Evolutionary conservation across 805 yeast species (phyloP).

Genomic region (Yarrowia osloensis): DNA sequence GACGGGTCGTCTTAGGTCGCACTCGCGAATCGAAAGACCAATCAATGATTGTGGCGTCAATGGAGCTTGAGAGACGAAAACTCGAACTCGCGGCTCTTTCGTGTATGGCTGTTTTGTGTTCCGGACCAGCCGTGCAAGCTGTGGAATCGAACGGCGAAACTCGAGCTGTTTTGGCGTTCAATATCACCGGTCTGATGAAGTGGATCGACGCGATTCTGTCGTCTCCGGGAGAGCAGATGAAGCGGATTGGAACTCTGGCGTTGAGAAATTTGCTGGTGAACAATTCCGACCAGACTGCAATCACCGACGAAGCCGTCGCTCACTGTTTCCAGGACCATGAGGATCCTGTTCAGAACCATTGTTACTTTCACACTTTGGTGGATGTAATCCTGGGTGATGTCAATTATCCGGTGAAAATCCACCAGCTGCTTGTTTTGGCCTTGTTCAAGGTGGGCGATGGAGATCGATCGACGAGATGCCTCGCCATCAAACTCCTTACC

Average conservation of each 20-base stretch:
- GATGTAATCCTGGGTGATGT: constrained; percentile 59
- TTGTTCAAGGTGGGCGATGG: constrained; percentile 78
- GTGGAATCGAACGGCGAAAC: constrained; percentile 39
- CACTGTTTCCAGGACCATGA: constrained; percentile 62
- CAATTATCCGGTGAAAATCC: constrained; percentile 54
- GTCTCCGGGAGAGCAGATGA: constrained; percentile 58
- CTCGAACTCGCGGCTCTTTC: constrained; percentile 72
- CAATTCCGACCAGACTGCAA: constrained; percentile 57
- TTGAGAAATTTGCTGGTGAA: constrained; percentile 63
- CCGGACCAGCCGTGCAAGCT: constrained; percentile 62
- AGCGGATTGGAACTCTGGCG: constrained; percentile 68
- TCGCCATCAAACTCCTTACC: constrained; percentile 71
- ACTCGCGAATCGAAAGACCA: constrained; percentile 43
- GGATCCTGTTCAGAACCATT: constrained; percentile 55
- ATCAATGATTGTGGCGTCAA: constrained; percentile 58
- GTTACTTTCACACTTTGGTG: constrained; percentile 71
- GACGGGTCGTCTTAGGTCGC: constrained; percentile 45
- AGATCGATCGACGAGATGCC: constrained; percentile 62
- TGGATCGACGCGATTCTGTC: constrained; percentile 79
- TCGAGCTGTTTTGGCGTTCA: constrained; percentile 65
- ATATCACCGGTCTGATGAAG: constrained; percentile 61
- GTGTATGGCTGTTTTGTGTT: constrained; percentile 79
- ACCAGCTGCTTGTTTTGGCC: constrained; percentile 72
- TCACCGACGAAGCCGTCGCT: constrained; percentile 60
- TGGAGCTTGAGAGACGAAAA: constrained; percentile 76